A percentile compares a stretch with the other conserved stretches of the same genome.
These are phyloP conservation scores for Capsicum chinense DNA, from an alignment of 257 asterid species.

Conservation along the genomic window DNA sequence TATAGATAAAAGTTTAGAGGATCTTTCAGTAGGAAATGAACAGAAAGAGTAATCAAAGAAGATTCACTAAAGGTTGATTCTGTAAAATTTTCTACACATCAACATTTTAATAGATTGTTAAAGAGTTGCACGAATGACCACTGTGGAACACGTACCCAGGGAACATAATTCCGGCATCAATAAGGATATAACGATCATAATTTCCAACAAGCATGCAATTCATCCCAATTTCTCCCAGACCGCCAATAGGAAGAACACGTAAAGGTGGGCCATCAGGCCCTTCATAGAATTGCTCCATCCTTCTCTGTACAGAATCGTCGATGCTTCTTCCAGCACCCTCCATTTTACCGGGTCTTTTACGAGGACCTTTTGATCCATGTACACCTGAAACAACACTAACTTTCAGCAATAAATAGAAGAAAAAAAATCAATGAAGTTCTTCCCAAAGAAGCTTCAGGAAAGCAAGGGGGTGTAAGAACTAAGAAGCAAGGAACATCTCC, in stretches of 20 bases:
- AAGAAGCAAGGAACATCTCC: neutral
- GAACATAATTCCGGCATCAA: conserved; percentile 98
- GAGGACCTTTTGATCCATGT: conserved; percentile 58
- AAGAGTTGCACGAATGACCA: conserved; percentile 9
- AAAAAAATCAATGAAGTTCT: neutral
- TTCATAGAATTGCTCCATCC: conserved; percentile 97
- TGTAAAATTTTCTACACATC: neutral
- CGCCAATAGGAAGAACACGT: conserved; percentile 95
- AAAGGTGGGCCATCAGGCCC: conserved; percentile 95
- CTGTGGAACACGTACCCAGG: conserved; percentile 71
- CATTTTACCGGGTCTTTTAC: conserved; percentile 54
- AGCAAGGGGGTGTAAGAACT: neutral
- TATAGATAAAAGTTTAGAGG: neutral
- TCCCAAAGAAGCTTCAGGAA: neutral
- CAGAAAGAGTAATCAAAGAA: conserved; percentile 16
- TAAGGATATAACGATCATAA: conserved; percentile 88
- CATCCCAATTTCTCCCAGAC: conserved; percentile 99
- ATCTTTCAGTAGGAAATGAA: conserved; percentile 23
- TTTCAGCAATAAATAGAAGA: neutral
- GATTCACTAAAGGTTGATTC: neutral
- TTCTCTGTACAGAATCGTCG: conserved; percentile 94
- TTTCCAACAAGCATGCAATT: conserved; percentile 98
- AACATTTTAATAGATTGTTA: neutral
- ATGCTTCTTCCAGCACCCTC: conserved; percentile 94
- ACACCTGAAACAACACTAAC: conserved; percentile 46